Percentiles rank a stretch among this genome's conserved stretches.
Evolutionary conservation across 495 filamentous ascomycete genomes (phyloP).

Genomic region (Aspergillus sclerotiicarbonarius): DNA sequence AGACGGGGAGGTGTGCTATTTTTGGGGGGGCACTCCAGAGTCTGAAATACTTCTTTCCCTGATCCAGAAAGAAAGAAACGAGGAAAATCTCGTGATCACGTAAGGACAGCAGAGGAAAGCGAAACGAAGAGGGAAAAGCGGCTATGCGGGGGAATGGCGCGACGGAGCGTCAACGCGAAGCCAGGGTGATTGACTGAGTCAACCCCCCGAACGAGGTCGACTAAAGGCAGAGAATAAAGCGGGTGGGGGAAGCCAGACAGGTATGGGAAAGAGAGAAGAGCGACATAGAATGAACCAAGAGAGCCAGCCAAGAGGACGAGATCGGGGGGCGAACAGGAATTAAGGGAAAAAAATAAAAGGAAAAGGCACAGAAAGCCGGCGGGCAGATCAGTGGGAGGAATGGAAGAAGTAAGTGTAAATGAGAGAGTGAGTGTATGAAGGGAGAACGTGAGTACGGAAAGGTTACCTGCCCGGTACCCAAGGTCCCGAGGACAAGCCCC

Average conservation of each 20-base stretch:
- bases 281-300: not conserved
- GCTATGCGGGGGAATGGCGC: conserved; percentile 42
- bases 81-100: conserved; percentile 18
- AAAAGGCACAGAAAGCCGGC: not conserved
- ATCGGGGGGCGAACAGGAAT: conserved; percentile 5
- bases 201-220: conserved; percentile 31
- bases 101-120: conserved; percentile 16
- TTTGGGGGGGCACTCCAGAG: not conserved
- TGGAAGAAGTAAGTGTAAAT: not conserved
- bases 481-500: not conserved
- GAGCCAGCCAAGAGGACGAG: conserved; percentile 14
- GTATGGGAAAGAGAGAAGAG: not conserved
- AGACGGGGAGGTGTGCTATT: not conserved
- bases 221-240: conserved; percentile 1
- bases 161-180: conserved; percentile 37
- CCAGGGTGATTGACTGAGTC: conserved; percentile 34
- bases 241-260: not conserved
- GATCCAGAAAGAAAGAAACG: conserved; percentile 4
- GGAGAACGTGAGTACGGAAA: no score
- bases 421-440: not conserved
- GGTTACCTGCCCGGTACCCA: not conserved
- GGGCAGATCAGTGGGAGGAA: conserved; percentile 13
- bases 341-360: not conserved
- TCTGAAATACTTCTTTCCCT: not conserved
- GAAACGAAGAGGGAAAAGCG: conserved; percentile 23